Evolutionary conservation across 805 yeast species (phyloP).

Genomic region (Helenozyma baotianmanensis): DNA sequence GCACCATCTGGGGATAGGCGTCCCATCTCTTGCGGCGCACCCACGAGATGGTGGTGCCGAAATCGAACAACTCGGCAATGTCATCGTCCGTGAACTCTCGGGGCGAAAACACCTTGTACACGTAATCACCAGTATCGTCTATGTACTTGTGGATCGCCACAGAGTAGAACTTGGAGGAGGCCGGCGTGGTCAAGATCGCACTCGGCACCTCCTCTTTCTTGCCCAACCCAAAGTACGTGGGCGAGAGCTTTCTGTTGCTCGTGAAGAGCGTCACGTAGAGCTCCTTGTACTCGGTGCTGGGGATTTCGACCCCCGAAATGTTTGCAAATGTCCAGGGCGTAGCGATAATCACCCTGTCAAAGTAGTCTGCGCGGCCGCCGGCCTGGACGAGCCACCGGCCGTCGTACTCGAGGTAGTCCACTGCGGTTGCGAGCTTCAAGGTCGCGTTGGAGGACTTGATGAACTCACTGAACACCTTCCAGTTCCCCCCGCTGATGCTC

Average conservation of each 20-base stretch:
- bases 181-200: neutral
- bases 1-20: slow-evolving; percentile 39
- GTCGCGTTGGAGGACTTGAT: too few species aligned
- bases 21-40: slow-evolving; percentile 36
- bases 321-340: slow-evolving; percentile 9
- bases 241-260: slow-evolving; percentile 15
- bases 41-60: slow-evolving; percentile 3
- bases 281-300: slow-evolving; percentile 22
- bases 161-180: slow-evolving; percentile 26
- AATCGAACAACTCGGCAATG: neutral
- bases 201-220: too few species aligned
- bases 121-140: slow-evolving; percentile 21
- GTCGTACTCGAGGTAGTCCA: too few species aligned
- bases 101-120: slow-evolving; percentile 42
- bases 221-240: slow-evolving; percentile 11
- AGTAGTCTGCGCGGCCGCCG: too few species aligned
- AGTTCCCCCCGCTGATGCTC: too few species aligned
- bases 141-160: slow-evolving; percentile 25
- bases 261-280: slow-evolving; percentile 36
- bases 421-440: too few species aligned
- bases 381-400: too few species aligned
- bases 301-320: slow-evolving; percentile 11
- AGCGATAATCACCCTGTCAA: too few species aligned
- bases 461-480: too few species aligned
- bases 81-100: slow-evolving; percentile 8